Base-by-base conservation (phyloP, 1,139 yeast genomes). In the Candida albicans region DNA sequence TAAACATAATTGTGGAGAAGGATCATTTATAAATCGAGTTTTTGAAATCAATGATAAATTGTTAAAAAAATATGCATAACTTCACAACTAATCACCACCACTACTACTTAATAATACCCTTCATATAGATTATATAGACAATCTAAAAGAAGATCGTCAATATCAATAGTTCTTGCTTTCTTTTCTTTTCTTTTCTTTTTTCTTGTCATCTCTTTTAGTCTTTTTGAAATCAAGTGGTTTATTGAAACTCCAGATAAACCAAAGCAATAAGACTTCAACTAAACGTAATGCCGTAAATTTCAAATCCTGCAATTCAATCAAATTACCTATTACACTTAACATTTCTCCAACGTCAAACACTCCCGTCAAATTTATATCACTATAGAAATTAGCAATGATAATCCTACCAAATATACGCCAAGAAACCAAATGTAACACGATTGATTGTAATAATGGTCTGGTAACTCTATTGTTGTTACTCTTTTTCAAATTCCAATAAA, bases 301-400 rank as follows among this genome's bases (percentile, higher is more conserved):
- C 15, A 50, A 31, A 24, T 44, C 38, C 24, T 39, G 44, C 11
- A 9, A 28, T 28, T 46, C 52, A 35, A 50, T 41, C 15, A 50
- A 36, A 13, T 32, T 33, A 6, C 52, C 49, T 27, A 49, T 25
- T 3, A 41, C 42, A n/a, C 37, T 22, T 33, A 52, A 43, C 18
- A 45, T 33, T 42, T 50, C 55, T 14, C 41, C 49, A 31, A 46
- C 51, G 34, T 52, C 52, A 37, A 50, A 49, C 7, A 47, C 29
- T 7, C 55, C 55, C 25, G 18, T 22, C 14, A 49, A 30, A 12
- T 6, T 14, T 13, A 50, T 22, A 11, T 32, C 34, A 35, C 46
- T 27, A 14, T 33, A 35, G 4, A 45, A 8, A 6, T 33, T 33
- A 22, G 34, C 28, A 9, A 45, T 22, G 1, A 37, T 12, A 15